Evolutionary conservation across 257 asterid genomes (phyloP).

Genomic region (Apocynum venetum): DNA sequence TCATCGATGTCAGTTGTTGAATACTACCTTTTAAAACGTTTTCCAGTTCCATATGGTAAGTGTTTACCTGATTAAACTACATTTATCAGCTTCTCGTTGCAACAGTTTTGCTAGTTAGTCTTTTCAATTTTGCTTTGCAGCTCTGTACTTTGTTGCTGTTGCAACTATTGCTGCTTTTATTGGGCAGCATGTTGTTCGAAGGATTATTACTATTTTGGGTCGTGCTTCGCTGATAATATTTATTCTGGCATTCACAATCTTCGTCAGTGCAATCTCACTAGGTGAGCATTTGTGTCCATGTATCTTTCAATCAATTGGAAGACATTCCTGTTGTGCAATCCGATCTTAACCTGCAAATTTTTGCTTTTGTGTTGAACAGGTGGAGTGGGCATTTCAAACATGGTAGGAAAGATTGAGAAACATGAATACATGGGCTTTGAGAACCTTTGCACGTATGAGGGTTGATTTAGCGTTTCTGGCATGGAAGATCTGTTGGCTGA

Average conservation of each 20-base stretch:
- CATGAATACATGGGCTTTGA: conserved; percentile 94
- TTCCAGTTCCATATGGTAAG: conserved; percentile 93
- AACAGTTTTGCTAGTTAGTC: background rate
- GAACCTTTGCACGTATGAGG: conserved; percentile 74
- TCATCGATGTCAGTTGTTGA: conserved; percentile 98
- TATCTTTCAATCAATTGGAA: background rate
- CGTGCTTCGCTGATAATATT: conserved; percentile 92
- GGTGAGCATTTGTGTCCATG: conserved; percentile 36
- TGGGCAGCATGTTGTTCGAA: conserved; percentile 85
- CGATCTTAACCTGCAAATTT: background rate
- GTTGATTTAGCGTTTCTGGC: conserved; percentile 4
- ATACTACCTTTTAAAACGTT: conserved; percentile 85
- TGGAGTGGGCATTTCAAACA: conserved; percentile 89
- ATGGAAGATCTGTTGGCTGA: background rate
- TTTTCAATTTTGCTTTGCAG: conserved; percentile 30
- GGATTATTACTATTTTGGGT: conserved; percentile 59
- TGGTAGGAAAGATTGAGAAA: conserved; percentile 70
- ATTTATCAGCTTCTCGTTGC: background rate
- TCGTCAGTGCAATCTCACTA: conserved; percentile 84
- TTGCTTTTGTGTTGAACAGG: conserved; percentile 39
- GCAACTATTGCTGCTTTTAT: conserved; percentile 76
- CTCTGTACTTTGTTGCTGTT: conserved; percentile 63
- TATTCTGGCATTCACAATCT: conserved; percentile 82
- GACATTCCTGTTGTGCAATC: background rate
- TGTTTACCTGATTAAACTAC: background rate